Evolutionary conservation across 2,329 filamentous ascomycete species (phyloP).

Genomic region (Aureobasidium melanogenum): DNA sequence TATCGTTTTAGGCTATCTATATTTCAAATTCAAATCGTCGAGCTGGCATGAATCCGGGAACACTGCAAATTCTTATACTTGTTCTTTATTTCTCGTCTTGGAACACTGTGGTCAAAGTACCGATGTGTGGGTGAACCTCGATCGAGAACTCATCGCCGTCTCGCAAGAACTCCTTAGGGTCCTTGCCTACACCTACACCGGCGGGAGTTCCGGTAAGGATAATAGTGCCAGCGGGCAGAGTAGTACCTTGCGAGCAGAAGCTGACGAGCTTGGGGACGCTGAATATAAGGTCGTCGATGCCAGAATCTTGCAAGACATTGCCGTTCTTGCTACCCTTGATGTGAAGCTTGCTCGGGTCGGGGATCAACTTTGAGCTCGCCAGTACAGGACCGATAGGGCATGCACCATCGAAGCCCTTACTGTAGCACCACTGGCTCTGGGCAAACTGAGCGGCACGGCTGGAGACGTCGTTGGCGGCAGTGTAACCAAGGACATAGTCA

Average conservation of each 20-base stretch:
- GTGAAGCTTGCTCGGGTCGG: conserved; percentile 41
- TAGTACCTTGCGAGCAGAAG: conserved; percentile 34
- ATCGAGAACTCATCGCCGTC: conserved; percentile 41
- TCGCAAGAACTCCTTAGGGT: conserved; percentile 35
- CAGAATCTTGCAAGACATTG: conserved; percentile 42
- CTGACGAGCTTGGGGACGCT: conserved; percentile 37
- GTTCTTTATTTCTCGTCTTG: conserved; percentile 19
- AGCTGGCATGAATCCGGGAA: background rate
- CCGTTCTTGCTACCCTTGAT: conserved; percentile 34
- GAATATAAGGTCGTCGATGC: conserved; percentile 45
- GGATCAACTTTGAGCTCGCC: conserved; percentile 11
- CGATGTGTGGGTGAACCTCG: conserved; percentile 41
- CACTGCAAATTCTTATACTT: background rate
- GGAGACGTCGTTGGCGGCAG: conserved; percentile 55
- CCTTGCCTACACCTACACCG: conserved; percentile 33
- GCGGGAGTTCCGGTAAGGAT: conserved; percentile 37
- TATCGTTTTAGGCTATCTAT: too few relatives aligned
- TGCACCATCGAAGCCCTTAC: conserved; percentile 50
- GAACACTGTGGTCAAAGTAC: conserved; percentile 40
- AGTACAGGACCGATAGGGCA: conserved; percentile 40
- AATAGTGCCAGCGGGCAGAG: conserved; percentile 33
- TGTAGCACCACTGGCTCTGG: conserved; percentile 49
- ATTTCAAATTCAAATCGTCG: background rate
- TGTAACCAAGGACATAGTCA: conserved; percentile 56
- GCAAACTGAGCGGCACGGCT: conserved; percentile 48